Evolutionary conservation across 2,329 filamentous ascomycete genomes (phyloP).

Genomic region (Pleurostoma richardsiae): DNA sequence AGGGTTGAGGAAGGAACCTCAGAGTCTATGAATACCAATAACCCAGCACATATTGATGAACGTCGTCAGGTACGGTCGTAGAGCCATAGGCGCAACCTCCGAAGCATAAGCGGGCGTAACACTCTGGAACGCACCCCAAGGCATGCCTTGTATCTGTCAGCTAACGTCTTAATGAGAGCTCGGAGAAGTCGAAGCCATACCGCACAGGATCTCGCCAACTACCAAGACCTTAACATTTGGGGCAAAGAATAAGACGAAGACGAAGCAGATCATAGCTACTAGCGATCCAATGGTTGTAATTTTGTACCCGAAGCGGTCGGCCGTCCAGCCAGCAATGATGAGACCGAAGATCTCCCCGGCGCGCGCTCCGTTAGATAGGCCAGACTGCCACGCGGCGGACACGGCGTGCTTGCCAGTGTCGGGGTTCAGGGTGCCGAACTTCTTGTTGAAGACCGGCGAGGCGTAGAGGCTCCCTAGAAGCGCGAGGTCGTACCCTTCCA

Average conservation of each 20-base stretch:
- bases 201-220: conserved; percentile 38
- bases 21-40: conserved; percentile 28
- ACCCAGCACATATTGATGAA: conserved; percentile 55
- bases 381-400: conserved; percentile 52
- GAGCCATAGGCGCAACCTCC: conserved; percentile 41
- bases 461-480: conserved; percentile 44
- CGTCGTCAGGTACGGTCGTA: conserved; percentile 47
- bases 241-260: conserved; percentile 51
- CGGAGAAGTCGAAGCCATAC: conserved; percentile 18
- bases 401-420: conserved; percentile 27
- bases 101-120: conserved; percentile 49
- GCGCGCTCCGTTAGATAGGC: conserved; percentile 45
- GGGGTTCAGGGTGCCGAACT: conserved; percentile 33
- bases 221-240: conserved; percentile 39
- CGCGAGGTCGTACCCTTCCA: conserved; percentile 48
- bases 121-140: conserved; percentile 48
- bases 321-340: conserved; percentile 45
- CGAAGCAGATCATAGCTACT: conserved; percentile 36
- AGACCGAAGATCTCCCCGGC: conserved; percentile 52
- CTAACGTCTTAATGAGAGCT: neutral
- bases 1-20: too few species aligned
- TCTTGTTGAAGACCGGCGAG: conserved; percentile 36
- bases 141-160: conserved; percentile 28
- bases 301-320: conserved; percentile 45
- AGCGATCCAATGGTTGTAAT: conserved; percentile 39